Evolutionary conservation across 306 rosid species (phyloP), one percentile per base, ranked within the genome.

Genomic region (Geum urbanum): DNA sequence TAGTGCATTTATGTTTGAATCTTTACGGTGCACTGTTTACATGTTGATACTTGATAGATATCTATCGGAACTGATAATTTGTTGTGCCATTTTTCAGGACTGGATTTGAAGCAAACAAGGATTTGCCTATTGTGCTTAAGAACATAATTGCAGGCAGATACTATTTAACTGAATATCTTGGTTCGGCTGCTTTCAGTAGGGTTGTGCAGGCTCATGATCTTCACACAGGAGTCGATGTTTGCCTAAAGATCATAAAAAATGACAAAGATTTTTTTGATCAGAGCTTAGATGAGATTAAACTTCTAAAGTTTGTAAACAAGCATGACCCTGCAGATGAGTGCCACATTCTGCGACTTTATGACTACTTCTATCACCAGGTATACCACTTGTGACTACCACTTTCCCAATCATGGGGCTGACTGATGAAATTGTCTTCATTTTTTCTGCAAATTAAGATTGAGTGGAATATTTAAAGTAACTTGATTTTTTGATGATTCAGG

Each of bases 41-140:
- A 35, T 49, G 70, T 71, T 70, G 71, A 72, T 32, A 12, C 19
- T 32, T 12, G 64, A 58, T 69, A 57, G 51, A 57, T 81, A 41
- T 74, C 66, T 62, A 48, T 86, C 49, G 85, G 69, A 70, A 72
- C 55, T 39, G 59, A 69, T 74, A 44, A 63, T 77, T 20, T 67
- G 69, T 84, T 85, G 44, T 79, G 78, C 78, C 77, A 53, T 78
- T 62, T 32, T 78, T 51, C 84, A 95, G 99, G 92, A 95, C 99
- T 69, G 99, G 99, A 72, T 95, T 95, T 77, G 99, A 95, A 86
- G 99, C 84, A 77, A 89, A 76, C 89, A 95, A 91, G 91, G 99
- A 95, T 76, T 69, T 95, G 20, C 96, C 95, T 6, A 86, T 95
- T 78, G 95, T 89, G 78, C 76, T 91, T 75, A 91, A 91, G 72